These are phyloP conservation scores for Daldinia grandis DNA, from an alignment of 495 filamentous ascomycete species.

Conservation along the genomic window DNA sequence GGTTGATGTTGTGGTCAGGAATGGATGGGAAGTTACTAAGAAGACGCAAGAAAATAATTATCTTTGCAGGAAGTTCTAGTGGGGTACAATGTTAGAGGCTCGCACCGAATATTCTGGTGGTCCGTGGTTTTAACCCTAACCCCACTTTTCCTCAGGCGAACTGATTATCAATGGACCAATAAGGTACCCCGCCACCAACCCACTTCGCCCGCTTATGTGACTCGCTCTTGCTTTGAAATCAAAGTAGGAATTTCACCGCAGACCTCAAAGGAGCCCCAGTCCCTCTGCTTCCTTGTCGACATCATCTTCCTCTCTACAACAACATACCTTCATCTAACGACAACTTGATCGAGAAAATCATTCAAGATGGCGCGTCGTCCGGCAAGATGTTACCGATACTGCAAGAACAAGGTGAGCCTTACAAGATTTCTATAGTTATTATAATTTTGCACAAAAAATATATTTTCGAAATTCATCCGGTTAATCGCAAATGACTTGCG, in stretches of 20 bases:
- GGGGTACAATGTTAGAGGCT: conserved; percentile 15
- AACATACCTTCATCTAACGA: conserved; percentile 51
- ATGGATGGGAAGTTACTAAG: conserved; percentile 31
- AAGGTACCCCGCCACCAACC: conserved; percentile 19
- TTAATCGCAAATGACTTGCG: conserved; percentile 26
- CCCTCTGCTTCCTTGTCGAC: conserved; percentile 42
- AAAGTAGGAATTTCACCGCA: conserved; percentile 45
- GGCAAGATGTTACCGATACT: conserved; percentile 99
- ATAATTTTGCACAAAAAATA: conserved; percentile 12
- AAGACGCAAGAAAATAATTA: conserved; percentile 12
- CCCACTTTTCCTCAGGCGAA: conserved; percentile 43
- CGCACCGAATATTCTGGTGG: conserved; percentile 30
- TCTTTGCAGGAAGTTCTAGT: conserved; percentile 21
- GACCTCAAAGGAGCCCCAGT: conserved; percentile 39
- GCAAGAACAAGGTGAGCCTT: conserved; percentile 97
- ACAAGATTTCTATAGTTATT: not conserved
- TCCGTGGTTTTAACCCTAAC: conserved; percentile 54
- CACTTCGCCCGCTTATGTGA: conserved; percentile 40
- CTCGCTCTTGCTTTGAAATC: conserved; percentile 56
- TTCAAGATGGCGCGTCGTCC: conserved; percentile 97
- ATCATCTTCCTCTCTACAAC: conserved; percentile 49
- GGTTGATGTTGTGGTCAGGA: conserved; percentile 38
- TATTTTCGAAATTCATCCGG: conserved; percentile 7
- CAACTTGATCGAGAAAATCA: conserved; percentile 64
- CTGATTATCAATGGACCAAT: conserved; percentile 34